These are phyloP conservation scores for Lasiodiplodia sp. DNA, from an alignment of 2,329 filamentous ascomycete species.

Conservation along the genomic window DNA sequence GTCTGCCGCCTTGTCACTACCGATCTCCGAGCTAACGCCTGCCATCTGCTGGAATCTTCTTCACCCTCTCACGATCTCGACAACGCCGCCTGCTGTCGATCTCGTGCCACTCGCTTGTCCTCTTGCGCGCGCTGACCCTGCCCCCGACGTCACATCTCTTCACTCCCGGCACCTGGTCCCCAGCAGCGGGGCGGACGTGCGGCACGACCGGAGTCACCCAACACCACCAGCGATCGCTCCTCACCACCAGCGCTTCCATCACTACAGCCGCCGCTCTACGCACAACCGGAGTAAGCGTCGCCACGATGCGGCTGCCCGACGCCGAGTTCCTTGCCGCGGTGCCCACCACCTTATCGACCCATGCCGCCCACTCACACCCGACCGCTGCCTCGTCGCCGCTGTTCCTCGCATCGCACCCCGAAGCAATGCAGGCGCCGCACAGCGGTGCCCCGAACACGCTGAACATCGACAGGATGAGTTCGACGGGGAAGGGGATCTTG, in stretches of 20 bases:
- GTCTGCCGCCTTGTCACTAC: conserved; percentile 9
- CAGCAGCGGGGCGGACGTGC: conserved; percentile 28
- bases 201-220: conserved; percentile 22
- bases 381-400: conserved; percentile 39
- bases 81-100: conserved; percentile 21
- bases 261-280: conserved; percentile 3
- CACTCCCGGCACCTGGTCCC: conserved; percentile 24
- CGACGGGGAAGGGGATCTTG: conserved; percentile 79
- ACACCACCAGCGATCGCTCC: background rate
- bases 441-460: conserved; percentile 4
- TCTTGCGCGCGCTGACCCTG: conserved; percentile 16
- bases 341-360: conserved; percentile 43
- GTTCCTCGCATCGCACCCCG: conserved; percentile 32
- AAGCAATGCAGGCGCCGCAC: conserved; percentile 31
- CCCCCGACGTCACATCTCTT: conserved; percentile 29
- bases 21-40: conserved; percentile 21
- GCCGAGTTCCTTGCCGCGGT: conserved; percentile 32
- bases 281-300: conserved; percentile 17
- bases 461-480: conserved; percentile 48
- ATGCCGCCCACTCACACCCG: conserved; percentile 38
- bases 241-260: background rate
- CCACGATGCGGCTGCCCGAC: conserved; percentile 45
- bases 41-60: conserved; percentile 12
- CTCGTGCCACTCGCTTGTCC: conserved; percentile 24
- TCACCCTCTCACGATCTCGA: conserved; percentile 7